phyloP scores from a whole-genome alignment of 306 rosid genomes.

The Sicyos baderoa region DNA sequence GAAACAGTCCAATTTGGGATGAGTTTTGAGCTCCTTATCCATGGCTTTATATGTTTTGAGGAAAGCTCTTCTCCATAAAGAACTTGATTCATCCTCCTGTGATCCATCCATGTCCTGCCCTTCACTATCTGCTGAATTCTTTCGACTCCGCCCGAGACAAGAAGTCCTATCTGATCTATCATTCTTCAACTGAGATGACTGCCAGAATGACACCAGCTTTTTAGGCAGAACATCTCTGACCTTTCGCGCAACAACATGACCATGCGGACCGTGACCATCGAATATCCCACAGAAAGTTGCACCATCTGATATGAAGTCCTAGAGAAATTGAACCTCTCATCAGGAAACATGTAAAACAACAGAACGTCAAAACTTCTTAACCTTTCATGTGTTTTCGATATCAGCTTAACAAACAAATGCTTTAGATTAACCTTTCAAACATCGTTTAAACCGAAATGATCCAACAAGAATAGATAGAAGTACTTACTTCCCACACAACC shows the following conservation, averaged over 20 bases:
- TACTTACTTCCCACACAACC: constrained; percentile 74
- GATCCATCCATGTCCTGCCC: constrained; percentile 49
- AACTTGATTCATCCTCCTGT: constrained; percentile 45
- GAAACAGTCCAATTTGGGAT: constrained; percentile 85
- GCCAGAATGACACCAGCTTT: constrained; percentile 58
- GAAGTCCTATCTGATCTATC: constrained; percentile 34
- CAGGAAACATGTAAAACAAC: constrained; percentile 7
- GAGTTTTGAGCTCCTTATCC: constrained; percentile 89
- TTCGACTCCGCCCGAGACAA: constrained; percentile 37
- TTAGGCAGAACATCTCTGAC: constrained; percentile 76
- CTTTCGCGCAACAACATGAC: constrained; percentile 87
- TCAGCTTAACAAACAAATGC: too few relatives aligned
- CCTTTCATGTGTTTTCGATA: too few relatives aligned
- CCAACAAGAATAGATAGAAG: background rate
- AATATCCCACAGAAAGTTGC: constrained; percentile 76
- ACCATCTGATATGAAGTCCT: constrained; percentile 87
- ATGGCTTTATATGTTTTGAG: constrained; percentile 75
- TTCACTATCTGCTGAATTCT: constrained; percentile 36
- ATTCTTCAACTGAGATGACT: constrained; percentile 47
- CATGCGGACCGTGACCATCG: constrained; percentile 93
- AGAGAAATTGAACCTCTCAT: constrained; percentile 14
- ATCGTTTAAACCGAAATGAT: background rate
- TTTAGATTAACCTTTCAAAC: too few relatives aligned
- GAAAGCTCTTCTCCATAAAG: constrained; percentile 78
- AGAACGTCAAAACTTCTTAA: background rate